Evolutionary conservation across 2,329 filamentous ascomycete genomes (phyloP).

Genomic region (Colletotrichum brevisporum): DNA sequence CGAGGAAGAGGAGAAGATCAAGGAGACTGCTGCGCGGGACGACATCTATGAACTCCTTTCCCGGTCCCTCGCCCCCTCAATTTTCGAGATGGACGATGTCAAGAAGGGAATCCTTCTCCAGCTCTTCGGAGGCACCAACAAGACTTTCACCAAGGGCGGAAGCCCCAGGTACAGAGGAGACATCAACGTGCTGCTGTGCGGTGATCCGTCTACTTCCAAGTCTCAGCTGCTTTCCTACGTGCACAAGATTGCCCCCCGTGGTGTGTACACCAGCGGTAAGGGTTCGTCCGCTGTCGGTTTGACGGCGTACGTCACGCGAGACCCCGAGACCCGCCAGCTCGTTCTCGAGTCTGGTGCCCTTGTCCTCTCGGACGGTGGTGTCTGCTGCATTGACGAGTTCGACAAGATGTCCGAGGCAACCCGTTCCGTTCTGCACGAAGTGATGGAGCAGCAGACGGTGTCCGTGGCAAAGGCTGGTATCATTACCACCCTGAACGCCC

Average conservation of each 20-base stretch:
- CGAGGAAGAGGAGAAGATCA: slow-evolving; percentile 93
- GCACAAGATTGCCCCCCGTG: slow-evolving; percentile 95
- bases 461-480: slow-evolving; percentile 93
- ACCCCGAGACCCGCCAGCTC: slow-evolving; percentile 84
- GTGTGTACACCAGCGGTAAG: slow-evolving; percentile 85
- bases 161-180: slow-evolving; percentile 97
- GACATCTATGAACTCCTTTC: slow-evolving; percentile 96
- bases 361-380: slow-evolving; percentile 84
- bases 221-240: slow-evolving; percentile 95
- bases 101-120: slow-evolving; percentile 99
- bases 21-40: slow-evolving; percentile 80
- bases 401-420: slow-evolving; percentile 89
- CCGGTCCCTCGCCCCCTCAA: slow-evolving; percentile 91
- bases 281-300: slow-evolving; percentile 86
- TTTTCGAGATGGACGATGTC: slow-evolving; percentile 98
- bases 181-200: slow-evolving; percentile 96
- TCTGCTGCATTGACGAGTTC: slow-evolving; percentile 89
- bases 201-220: slow-evolving; percentile 96
- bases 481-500: slow-evolving; percentile 94
- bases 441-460: slow-evolving; percentile 90
- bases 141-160: slow-evolving; percentile 95
- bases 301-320: slow-evolving; percentile 84
- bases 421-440: slow-evolving; percentile 86
- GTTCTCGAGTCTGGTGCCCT: slow-evolving; percentile 85
- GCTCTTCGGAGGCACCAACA: slow-evolving; percentile 97